Percentiles rank a stretch among this genome's conserved stretches.
Conservation (phyloP, 495 filamentous ascomycete species). For the Hyaloscypha variabilis region DNA sequence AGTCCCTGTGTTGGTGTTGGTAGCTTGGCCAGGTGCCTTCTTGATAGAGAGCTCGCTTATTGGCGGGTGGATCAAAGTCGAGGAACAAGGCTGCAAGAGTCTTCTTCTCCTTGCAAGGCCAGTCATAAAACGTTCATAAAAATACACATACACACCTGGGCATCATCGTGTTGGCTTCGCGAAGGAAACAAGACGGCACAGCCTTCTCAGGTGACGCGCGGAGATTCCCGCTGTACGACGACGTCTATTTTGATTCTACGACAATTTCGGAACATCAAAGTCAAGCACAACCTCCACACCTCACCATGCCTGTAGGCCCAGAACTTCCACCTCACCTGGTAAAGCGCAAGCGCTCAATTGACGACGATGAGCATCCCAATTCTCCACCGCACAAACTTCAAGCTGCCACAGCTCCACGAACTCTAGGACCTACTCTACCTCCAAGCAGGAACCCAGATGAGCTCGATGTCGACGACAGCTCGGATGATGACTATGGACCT, state of each 20-base stretch:
- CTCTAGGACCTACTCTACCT: constrained; percentile 22
- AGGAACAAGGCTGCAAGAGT: constrained; percentile 2
- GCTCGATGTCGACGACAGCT: constrained; percentile 20
- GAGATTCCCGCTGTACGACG: constrained; percentile 5
- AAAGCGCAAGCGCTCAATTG: constrained; percentile 54
- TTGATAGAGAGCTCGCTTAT: constrained; percentile 24
- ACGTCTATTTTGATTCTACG: constrained; percentile 1
- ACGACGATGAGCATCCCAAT: constrained; percentile 36
- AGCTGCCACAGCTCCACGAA: constrained; percentile 21
- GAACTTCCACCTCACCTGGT: constrained; percentile 51
- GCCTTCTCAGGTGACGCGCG: constrained; percentile 3
- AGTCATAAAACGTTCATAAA: neutral
- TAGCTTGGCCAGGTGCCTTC: neutral
- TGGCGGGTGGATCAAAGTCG: constrained; percentile 16
- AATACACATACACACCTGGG: neutral
- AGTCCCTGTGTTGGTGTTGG: constrained; percentile 4
- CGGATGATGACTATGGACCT: constrained; percentile 29
- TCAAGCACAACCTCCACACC: neutral
- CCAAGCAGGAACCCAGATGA: constrained; percentile 22
- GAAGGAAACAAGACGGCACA: constrained; percentile 11
- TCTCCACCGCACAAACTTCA: constrained; percentile 32
- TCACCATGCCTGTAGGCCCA: constrained; percentile 51
- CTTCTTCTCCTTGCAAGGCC: neutral
- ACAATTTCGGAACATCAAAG: constrained; percentile 6
- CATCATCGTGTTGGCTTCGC: constrained; percentile 4